Conservation (phyloP, 2,329 filamentous ascomycete species). For the Camptophora hylomeconis region DNA sequence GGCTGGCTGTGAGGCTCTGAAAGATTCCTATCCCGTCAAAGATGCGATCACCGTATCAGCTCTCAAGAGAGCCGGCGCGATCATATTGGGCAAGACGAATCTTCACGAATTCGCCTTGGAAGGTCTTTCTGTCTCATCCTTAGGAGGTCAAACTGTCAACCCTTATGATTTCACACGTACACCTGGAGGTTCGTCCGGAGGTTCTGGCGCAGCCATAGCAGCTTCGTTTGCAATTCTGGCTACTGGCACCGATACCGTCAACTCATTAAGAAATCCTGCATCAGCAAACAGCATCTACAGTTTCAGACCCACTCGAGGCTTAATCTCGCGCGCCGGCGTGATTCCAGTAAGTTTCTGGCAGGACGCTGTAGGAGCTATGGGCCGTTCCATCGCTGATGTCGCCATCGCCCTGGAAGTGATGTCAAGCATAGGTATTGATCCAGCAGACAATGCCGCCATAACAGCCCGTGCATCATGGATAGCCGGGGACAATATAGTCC, state of each 20-base stretch:
- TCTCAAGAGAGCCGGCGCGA: conserved; percentile 38
- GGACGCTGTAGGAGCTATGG: conserved; percentile 74
- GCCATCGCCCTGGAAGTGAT: conserved; percentile 40
- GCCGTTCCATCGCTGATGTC: conserved; percentile 36
- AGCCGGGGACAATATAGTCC: conserved; percentile 33
- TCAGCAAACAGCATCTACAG: conserved; percentile 77
- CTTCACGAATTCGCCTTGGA: conserved; percentile 53
- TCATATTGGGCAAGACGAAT: conserved; percentile 49
- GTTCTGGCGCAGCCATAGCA: conserved; percentile 48
- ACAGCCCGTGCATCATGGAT: conserved; percentile 28
- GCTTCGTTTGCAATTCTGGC: conserved; percentile 45
- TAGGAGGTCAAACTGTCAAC: conserved; percentile 52
- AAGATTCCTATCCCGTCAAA: conserved; percentile 29
- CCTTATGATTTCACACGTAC: conserved; percentile 54
- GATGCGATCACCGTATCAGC: conserved; percentile 40
- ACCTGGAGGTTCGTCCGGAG: conserved; percentile 51
- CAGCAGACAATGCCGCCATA: conserved; percentile 38
- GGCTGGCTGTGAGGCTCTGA: conserved; percentile 39
- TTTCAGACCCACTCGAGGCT: conserved; percentile 87
- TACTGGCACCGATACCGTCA: conserved; percentile 74
- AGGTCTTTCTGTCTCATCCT: conserved; percentile 47
- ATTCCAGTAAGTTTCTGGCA: conserved; percentile 85
- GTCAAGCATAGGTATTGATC: conserved; percentile 39
- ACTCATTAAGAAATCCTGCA: conserved; percentile 74
- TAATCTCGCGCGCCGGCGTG: conserved; percentile 74